Evolutionary conservation across 352 stramenopile species (phyloP), one percentile per base, ranked within the genome.

Genomic region (Phytophthora sojae): DNA sequence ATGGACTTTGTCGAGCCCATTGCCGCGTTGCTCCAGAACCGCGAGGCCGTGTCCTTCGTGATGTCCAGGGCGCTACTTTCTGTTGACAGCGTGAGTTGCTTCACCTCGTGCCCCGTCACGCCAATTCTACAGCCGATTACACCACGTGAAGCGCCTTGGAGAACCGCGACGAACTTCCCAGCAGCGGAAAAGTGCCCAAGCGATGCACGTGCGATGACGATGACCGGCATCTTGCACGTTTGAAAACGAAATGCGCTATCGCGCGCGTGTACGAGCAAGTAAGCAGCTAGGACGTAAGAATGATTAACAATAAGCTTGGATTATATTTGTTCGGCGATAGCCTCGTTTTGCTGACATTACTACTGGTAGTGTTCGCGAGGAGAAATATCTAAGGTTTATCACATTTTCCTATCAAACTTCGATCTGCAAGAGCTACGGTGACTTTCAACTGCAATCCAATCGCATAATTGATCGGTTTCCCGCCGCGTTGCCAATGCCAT

Each of bases 1-100:
- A 64, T 64, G 58, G 45, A 64, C 26, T 56, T 64, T 14, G 30
- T 37, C n/a, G 15, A 35, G 44, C 1, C 44, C 29, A 55, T 64
- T 19, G 9, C 45, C 17, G 29, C 26, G 14, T 35, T 64, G 26
- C 45, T 64, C 29, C 44, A 30, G 44, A 64, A 57, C 58, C 19
- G 11, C 11, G 29, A 64, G 19, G 44, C 53, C 30, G 26, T 57
- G 45, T 30, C 44, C 17, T 57, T 64, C 58, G 58, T 64, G 44
- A 47, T 64, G 29, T 56, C 58, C 6, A n/a, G 35, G 14, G 58
- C 58, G 6, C 58, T 12, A 14, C 58, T 64, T 23, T 57, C 58
- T 17, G 45, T 57, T 9, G 58, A 64, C 19, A 45, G 58, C 15
- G 44, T 55, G n/a, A 50, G n/a, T 14, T 29, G 51, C 51, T 57